phyloP scores from a whole-genome alignment of 164 flowering plant species.

The Berberis vulgaris region DNA sequence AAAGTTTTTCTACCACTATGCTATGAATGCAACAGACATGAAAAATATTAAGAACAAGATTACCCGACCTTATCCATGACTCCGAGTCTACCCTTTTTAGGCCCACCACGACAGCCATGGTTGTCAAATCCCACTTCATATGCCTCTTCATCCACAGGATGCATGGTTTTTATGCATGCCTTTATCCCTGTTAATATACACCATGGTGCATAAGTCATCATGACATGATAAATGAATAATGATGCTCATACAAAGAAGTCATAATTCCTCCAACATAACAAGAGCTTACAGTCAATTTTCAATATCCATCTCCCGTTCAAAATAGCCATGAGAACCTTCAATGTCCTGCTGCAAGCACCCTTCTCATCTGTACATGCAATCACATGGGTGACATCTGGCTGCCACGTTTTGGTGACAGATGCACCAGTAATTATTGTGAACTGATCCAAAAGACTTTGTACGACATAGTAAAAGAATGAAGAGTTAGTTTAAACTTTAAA shows the following conservation, averaged over 20 bases:
- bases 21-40: not conserved
- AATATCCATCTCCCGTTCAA: conserved; percentile 57
- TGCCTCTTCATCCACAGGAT: conserved; percentile 32
- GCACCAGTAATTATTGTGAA: conserved; percentile 37
- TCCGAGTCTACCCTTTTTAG: conserved; percentile 53
- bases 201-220: not conserved
- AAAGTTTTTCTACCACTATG: not conserved
- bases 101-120: conserved; percentile 53
- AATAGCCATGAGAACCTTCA: conserved; percentile 61
- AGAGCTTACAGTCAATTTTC: conserved; percentile 46
- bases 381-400: conserved; percentile 52
- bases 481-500: not conserved
- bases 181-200: conserved; percentile 33
- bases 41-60: not conserved
- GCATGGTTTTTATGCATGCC: conserved; percentile 7
- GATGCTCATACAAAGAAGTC: not conserved
- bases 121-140: conserved; percentile 51
- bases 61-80: conserved; percentile 29
- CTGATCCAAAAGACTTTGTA: conserved; percentile 44
- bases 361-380: conserved; percentile 39
- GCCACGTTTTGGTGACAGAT: conserved; percentile 42
- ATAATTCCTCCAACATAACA: not conserved
- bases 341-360: conserved; percentile 7
- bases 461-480: not conserved
- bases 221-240: not conserved